Conservation (phyloP, 176 grass and related monocot genomes). For the Triticum urartu region DNA sequence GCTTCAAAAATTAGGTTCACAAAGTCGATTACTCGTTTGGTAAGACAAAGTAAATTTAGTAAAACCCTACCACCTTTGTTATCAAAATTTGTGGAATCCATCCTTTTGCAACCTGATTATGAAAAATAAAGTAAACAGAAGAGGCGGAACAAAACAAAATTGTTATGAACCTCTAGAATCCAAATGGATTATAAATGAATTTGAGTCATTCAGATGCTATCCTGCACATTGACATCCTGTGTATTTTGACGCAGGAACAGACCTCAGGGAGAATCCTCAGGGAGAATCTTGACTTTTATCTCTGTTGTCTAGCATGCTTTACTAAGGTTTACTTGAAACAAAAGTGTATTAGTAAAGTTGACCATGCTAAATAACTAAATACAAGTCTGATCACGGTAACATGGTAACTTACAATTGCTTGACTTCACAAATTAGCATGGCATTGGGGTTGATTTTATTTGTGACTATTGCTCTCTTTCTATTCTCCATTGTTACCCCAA, state of each 20-base stretch:
- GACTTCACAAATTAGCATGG: background rate
- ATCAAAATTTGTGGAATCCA: background rate
- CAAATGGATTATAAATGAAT: background rate
- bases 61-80: background rate
- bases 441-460: background rate
- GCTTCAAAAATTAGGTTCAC: background rate
- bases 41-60: background rate
- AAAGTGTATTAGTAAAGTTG: too few relatives aligned
- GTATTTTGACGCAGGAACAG: background rate
- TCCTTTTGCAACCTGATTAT: background rate
- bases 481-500: slow-evolving; percentile 5
- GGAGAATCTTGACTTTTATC: background rate
- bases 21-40: background rate
- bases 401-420: background rate
- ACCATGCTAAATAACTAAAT: too few relatives aligned
- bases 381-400: background rate
- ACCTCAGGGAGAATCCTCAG: too few relatives aligned
- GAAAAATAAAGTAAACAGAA: background rate
- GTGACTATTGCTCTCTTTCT: background rate
- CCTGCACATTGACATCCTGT: background rate
- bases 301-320: background rate
- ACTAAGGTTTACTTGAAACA: background rate
- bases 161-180: too few relatives aligned
- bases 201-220: background rate
- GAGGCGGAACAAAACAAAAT: too few relatives aligned